A percentile compares a stretch with the other conserved stretches of the same genome.
phyloP scores from a whole-genome alignment of 2,329 filamentous ascomycete genomes.

The Fusarium sp. region DNA sequence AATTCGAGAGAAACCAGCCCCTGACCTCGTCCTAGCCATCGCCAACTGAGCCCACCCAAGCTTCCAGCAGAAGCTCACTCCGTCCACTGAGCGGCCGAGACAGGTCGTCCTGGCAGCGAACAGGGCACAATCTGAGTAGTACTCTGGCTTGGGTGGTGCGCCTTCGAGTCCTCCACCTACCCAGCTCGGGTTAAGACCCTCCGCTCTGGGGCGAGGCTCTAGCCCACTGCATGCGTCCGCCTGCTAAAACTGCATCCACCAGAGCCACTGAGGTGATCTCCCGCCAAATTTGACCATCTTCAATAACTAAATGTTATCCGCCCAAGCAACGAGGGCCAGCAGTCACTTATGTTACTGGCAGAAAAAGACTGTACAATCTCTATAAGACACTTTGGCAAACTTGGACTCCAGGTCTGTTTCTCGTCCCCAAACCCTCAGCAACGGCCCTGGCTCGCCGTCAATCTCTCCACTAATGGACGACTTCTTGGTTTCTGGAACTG shows the following conservation, averaged over 20 bases:
- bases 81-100: constrained; percentile 28
- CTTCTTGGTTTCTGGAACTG: background rate
- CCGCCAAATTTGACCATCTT: constrained; percentile 33
- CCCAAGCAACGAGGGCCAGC: constrained; percentile 1
- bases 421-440: background rate
- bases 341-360: background rate
- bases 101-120: constrained; percentile 35
- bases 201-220: too few species aligned
- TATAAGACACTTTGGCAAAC: background rate
- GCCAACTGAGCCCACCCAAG: constrained; percentile 28
- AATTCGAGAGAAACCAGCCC: constrained; percentile 30
- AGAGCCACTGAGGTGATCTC: constrained; percentile 39
- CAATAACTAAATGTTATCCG: background rate
- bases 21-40: constrained; percentile 33
- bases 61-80: constrained; percentile 34
- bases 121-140: too few species aligned
- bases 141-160: too few species aligned
- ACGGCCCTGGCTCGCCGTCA: background rate
- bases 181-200: too few species aligned
- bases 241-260: constrained; percentile 31
- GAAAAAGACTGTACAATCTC: background rate
- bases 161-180: too few species aligned
- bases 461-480: background rate
- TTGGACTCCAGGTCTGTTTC: background rate
- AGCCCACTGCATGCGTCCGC: constrained; percentile 29